Evolutionary conservation across 441 rosid species (phyloP).

Genomic region (Populus tomentosa): DNA sequence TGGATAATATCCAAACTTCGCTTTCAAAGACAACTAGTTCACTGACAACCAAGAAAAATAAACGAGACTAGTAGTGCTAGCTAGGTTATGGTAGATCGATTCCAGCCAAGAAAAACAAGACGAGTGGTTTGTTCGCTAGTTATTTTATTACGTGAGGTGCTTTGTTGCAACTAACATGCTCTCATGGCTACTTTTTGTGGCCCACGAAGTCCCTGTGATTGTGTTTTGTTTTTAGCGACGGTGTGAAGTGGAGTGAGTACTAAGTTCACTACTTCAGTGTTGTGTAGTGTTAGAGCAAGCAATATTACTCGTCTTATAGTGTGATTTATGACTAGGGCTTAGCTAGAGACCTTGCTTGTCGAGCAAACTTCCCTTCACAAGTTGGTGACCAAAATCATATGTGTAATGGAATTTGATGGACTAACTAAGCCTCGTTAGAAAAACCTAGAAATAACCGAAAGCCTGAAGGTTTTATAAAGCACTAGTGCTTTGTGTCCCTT

Average conservation of each 20-base stretch:
- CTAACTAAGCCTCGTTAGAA: background rate
- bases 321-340: background rate
- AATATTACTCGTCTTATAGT: background rate
- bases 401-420: background rate
- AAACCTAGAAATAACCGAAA: too few relatives aligned
- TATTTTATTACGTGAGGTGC: background rate
- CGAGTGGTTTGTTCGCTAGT: conserved; percentile 3
- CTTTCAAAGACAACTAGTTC: background rate
- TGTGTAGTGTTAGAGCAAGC: background rate
- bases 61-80: background rate
- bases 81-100: background rate
- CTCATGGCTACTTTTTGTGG: background rate
- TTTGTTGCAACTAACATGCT: conserved; percentile 6
- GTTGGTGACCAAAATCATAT: background rate
- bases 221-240: background rate
- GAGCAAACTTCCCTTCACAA: background rate
- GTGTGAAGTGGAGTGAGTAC: conserved; percentile 18
- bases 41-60: conserved; percentile 16
- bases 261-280: conserved; percentile 9
- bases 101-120: conserved; percentile 1
- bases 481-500: too few relatives aligned
- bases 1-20: conserved; percentile 4
- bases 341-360: background rate
- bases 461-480: too few relatives aligned
- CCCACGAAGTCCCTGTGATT: background rate